A percentile compares a stretch with the other conserved stretches of the same genome.
These are phyloP conservation scores for Oryza glumipatula DNA, from an alignment of 176 grass and related monocot species.

Conservation along the genomic window DNA sequence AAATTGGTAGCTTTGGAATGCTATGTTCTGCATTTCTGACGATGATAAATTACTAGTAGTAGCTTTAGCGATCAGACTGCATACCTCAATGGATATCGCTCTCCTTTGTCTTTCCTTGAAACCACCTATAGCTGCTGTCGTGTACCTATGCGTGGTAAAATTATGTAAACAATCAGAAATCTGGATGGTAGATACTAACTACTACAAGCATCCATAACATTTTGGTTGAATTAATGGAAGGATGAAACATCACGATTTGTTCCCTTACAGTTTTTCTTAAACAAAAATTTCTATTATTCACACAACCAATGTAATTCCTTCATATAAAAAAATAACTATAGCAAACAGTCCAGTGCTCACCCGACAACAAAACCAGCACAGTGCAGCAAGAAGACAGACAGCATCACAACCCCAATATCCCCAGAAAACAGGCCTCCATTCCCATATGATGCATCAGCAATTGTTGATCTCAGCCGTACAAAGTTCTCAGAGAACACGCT, in stretches of 20 bases:
- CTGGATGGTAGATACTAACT: neutral
- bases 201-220: neutral
- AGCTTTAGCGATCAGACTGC: conserved; percentile 2
- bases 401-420: conserved; percentile 45
- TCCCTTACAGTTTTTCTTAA: neutral
- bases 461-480: conserved; percentile 58
- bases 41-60: neutral
- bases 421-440: conserved; percentile 43
- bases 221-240: conserved; percentile 11
- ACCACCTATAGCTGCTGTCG: conserved; percentile 63
- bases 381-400: conserved; percentile 73
- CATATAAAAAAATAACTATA: neutral
- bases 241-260: conserved; percentile 1
- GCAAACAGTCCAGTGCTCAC: conserved; percentile 38
- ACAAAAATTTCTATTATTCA: neutral
- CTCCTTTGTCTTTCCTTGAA: conserved; percentile 74
- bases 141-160: conserved; percentile 51
- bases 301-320: neutral
- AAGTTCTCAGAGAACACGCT: conserved; percentile 93
- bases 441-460: conserved; percentile 44
- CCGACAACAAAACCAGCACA: conserved; percentile 75
- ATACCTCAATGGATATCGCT: conserved; percentile 92
- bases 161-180: conserved; percentile 22
- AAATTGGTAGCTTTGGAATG: conserved; percentile 23
- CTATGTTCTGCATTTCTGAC: neutral